Evolutionary conservation across 2,329 filamentous ascomycete genomes (phyloP), one percentile per base, ranked within the genome.

Genomic region (Penicillium sp.): DNA sequence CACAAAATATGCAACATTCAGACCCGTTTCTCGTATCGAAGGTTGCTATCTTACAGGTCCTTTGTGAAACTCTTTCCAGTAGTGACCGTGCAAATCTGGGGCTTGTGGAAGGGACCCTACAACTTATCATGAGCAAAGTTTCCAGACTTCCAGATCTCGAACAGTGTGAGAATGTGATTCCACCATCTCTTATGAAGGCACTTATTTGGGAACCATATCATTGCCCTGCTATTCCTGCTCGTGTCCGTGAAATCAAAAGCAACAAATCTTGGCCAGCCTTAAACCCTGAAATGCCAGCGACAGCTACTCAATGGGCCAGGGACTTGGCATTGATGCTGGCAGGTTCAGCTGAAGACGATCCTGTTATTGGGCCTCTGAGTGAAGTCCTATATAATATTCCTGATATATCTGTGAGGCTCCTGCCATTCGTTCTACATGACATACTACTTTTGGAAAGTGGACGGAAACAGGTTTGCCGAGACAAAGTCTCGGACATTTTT

Each of bases 351-450:
- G 71, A 79, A 0, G 75, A 83, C 18, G 87, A 90, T 58, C 82
- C 87, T 14, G 78, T 96, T 2, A 78, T 97, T 42, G 82, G 82
- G 11, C 82, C 87, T 2, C 73, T 97, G 23, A 77, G 82, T 1
- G 82, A 83, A 5, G 81, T 94, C 40, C 76, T 97, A 4, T 71
- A 77, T 12, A 79, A 81, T 12, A 83, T 93, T 24, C 80, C 83
- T 42, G 82, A 83, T 0, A 85, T 97, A 66, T 88, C 91, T 0
- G 82, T 86, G 59, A 82, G 85, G 43, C 79, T 90, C 0, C 87
- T 97, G 50, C 91, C 92, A 0, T 95, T 90, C 62, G 82, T 97
- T 53, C 77, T 96, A 3, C 95, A 99, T 71, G 78, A 96, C 43
- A 85, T 91, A 16, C 79, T 99, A 0, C 76, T 85, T 1, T 81